These are phyloP conservation scores for Metschnikowia similis DNA, from an alignment of 805 yeast species.

Conservation along the genomic window DNA sequence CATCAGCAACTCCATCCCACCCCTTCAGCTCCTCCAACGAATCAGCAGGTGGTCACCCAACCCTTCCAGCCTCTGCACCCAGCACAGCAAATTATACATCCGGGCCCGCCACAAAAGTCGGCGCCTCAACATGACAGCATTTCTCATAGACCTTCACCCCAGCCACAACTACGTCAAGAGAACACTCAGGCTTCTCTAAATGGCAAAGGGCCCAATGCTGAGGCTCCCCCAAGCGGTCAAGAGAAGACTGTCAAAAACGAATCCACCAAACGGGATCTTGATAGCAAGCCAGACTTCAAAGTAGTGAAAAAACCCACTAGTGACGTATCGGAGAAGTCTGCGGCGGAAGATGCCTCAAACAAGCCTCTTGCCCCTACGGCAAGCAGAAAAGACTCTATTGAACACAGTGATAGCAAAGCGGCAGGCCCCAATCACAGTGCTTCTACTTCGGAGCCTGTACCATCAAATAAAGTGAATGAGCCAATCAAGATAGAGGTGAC, in stretches of 20 bases:
- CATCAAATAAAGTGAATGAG: slow-evolving; percentile 1
- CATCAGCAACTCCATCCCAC: slow-evolving; percentile 12
- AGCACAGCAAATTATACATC: not conserved
- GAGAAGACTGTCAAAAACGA: slow-evolving; percentile 10
- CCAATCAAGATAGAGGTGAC: not conserved
- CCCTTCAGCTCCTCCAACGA: slow-evolving; percentile 14
- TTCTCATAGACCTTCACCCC: slow-evolving; percentile 6
- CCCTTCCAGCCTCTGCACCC: slow-evolving; percentile 6
- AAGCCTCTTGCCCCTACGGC: not conserved
- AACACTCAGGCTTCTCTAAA: not conserved
- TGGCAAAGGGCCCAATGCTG: not conserved
- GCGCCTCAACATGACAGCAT: slow-evolving; percentile 7
- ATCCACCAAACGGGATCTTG: slow-evolving; percentile 34
- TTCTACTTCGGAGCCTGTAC: slow-evolving; percentile 3
- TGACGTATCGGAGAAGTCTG: slow-evolving; percentile 2
- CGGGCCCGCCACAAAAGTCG: not conserved
- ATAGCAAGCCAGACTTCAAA: slow-evolving; percentile 32
- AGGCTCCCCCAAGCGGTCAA: not conserved
- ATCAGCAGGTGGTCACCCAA: slow-evolving; percentile 12
- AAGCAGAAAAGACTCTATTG: not conserved
- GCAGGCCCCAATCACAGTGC: slow-evolving; percentile 5
- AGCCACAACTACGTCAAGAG: slow-evolving; percentile 5
- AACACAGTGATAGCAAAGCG: not conserved
- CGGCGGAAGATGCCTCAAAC: not conserved
- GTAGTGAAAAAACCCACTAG: slow-evolving; percentile 23